These are phyloP conservation scores for Hemisphaericaspora nanyangensis DNA, from an alignment of 805 yeast species.

Conservation along the genomic window DNA sequence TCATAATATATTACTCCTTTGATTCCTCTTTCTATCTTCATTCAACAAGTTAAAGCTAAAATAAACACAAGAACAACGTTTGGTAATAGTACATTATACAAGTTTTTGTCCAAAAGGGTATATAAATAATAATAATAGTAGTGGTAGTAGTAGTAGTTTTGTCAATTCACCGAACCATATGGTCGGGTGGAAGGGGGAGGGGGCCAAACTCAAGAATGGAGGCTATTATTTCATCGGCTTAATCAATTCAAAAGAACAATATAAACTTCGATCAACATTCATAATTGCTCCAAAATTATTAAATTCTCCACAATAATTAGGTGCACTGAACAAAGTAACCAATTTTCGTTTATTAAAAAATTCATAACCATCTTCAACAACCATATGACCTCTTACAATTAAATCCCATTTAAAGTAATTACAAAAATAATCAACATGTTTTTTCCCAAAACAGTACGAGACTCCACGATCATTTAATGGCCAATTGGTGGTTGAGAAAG, in stretches of 20 bases:
- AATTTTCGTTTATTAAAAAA: constrained; percentile 70
- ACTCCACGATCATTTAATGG: constrained; percentile 82
- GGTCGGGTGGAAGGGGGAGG: too few relatives aligned
- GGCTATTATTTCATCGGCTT: constrained; percentile 44
- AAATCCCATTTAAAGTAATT: constrained; percentile 66
- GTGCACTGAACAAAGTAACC: constrained; percentile 79
- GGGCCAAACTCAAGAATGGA: too few relatives aligned
- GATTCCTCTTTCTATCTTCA: too few relatives aligned
- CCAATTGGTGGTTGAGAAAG: constrained; percentile 51
- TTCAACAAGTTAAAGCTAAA: too few relatives aligned
- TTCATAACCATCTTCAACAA: constrained; percentile 85
- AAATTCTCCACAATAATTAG: constrained; percentile 81
- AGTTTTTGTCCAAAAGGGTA: background rate
- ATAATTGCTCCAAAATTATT: constrained; percentile 78
- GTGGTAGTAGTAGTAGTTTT: background rate
- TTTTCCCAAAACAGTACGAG: constrained; percentile 70
- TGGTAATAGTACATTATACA: too few relatives aligned
- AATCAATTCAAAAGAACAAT: constrained; percentile 68
- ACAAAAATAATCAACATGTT: constrained; percentile 68
- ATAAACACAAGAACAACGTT: too few relatives aligned
- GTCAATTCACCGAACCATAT: background rate
- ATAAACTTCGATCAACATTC: constrained; percentile 64
- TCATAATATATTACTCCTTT: too few relatives aligned
- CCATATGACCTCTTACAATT: constrained; percentile 84
- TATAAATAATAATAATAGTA: too few relatives aligned